Base-by-base conservation (phyloP, 2,329 filamentous ascomycete genomes). In the Aspergillus brunneoviolaceus region DNA sequence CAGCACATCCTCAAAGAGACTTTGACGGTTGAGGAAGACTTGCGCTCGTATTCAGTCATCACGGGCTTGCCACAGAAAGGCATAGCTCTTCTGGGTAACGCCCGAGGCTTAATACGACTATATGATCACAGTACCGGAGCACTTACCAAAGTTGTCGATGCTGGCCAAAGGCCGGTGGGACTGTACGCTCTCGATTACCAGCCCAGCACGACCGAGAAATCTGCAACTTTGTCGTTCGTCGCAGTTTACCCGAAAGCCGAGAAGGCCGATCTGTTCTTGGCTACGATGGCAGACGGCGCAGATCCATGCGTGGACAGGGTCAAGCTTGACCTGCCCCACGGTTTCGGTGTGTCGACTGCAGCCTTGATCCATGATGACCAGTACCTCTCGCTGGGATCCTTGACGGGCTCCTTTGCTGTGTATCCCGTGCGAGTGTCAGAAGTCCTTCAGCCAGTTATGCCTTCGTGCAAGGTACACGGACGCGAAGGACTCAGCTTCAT, bases 401-500 rank as follows among this genome's bases (percentile, higher is more conserved):
- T 85, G 62, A 76, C 75, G 55, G 87, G 87, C 3, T 76, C 77
- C 1, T 69, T 89, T 53, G 81, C 80, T 4, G 55, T 84, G 1
- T 85, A 84, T 63, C 58, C 61, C 69, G 45, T 73, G 51, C 47
- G 60, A 2, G 54, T 60, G 11, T 51, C 62, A 3, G 62, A 59
- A 7, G 51, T 64, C 11, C 61, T 70, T 12, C 60, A 70, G 25
- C 66, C 70, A 29, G 55, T 72, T 5, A 53, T 69, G 23, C 60
- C 66, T n/a, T 59, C 68, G 11, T 66, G 66, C 33, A 67, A 73
- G 33, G 60, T 76, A 29, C 85, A 87, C 65, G 79, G 77, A 7
- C 76, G 76, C 49, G 83, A 96, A 68, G 84, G 89, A 7, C 85
- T 96, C 49, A 94, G 90, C 2, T 82, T 83, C 42, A 84, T 96